Conservation (phyloP, 2,329 filamentous ascomycete species). For the Beauveria sp. region DNA sequence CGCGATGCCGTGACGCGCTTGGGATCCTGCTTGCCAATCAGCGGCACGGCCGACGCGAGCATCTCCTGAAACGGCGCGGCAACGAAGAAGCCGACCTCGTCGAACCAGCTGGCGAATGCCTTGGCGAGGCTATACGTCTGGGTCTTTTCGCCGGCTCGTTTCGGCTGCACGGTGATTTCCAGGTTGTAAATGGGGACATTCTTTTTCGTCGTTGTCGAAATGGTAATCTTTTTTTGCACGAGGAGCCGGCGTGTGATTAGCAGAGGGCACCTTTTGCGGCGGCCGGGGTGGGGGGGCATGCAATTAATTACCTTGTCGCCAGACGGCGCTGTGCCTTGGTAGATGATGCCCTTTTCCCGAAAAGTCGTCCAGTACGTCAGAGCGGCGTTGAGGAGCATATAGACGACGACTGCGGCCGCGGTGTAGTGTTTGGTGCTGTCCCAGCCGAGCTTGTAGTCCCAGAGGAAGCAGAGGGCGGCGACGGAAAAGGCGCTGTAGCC, state of each 20-base stretch:
- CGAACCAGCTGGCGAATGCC: constrained; percentile 71
- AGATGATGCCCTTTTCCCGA: constrained; percentile 76
- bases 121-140: constrained; percentile 45
- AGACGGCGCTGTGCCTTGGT: constrained; percentile 60
- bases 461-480: constrained; percentile 75
- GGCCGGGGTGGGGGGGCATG: constrained; percentile 12
- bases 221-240: constrained; percentile 51
- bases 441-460: constrained; percentile 89
- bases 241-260: neutral
- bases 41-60: constrained; percentile 59
- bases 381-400: constrained; percentile 68
- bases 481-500: constrained; percentile 78
- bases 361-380: constrained; percentile 80
- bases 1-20: constrained; percentile 39
- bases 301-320: constrained; percentile 52
- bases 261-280: neutral
- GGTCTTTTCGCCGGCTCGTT: constrained; percentile 30
- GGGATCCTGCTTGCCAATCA: constrained; percentile 59
- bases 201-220: constrained; percentile 68
- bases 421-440: constrained; percentile 79
- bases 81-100: constrained; percentile 63
- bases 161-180: constrained; percentile 46
- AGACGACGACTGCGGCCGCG: constrained; percentile 67
- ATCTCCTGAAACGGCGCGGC: constrained; percentile 71
- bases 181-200: constrained; percentile 75